Conservation (phyloP, 176 grass and related monocot species). For the Triticum urartu region DNA sequence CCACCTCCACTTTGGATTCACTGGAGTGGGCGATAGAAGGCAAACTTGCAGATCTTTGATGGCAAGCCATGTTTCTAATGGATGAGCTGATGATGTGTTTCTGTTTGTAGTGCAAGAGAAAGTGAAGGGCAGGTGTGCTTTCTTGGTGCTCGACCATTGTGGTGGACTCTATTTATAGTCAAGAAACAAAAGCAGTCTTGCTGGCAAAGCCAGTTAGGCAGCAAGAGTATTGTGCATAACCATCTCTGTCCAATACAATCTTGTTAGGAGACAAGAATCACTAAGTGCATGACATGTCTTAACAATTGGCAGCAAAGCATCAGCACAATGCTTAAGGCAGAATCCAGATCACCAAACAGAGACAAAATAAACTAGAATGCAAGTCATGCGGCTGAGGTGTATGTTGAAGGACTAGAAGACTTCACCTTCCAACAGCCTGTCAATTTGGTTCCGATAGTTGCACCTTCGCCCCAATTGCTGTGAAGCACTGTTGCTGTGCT, state of each 20-base stretch:
- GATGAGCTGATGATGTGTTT: neutral
- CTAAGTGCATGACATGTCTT: slow-evolving; percentile 1
- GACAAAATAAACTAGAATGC: neutral
- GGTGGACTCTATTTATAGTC: slow-evolving; percentile 31
- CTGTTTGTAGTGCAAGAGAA: neutral
- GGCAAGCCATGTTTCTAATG: slow-evolving; percentile 38
- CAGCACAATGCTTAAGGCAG: neutral
- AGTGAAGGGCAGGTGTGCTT: neutral
- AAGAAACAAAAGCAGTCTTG: slow-evolving; percentile 6
- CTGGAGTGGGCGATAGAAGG: slow-evolving; percentile 22
- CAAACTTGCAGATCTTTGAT: slow-evolving; percentile 48
- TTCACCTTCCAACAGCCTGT: slow-evolving; percentile 27
- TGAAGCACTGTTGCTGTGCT: slow-evolving; percentile 22
- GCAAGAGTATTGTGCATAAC: neutral
- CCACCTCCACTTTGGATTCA: slow-evolving; percentile 29
- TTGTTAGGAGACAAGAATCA: slow-evolving; percentile 18
- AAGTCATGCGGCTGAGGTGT: neutral
- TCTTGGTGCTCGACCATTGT: slow-evolving; percentile 15
- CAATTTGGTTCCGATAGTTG: neutral
- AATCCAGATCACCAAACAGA: neutral
- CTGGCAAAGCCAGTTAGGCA: neutral
- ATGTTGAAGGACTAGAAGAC: neutral
- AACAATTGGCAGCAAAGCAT: slow-evolving; percentile 1
- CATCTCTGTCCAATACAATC: slow-evolving; percentile 2
- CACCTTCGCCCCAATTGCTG: neutral